Evolutionary conservation across 768 basidiomycete species (phyloP), one percentile per base, ranked within the genome.

Genomic region (Mycena rosella): DNA sequence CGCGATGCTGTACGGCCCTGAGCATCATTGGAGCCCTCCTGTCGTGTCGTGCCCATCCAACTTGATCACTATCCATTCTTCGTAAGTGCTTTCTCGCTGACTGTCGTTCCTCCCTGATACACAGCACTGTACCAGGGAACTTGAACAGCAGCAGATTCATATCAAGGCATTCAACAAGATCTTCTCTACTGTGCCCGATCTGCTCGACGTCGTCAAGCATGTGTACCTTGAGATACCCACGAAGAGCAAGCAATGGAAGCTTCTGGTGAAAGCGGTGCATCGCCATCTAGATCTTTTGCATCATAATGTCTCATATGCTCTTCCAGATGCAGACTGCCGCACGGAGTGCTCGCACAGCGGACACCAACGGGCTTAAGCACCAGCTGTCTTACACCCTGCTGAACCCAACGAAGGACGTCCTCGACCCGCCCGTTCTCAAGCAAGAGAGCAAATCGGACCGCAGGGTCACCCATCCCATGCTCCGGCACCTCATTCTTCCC

Each of bases 281-380:
- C 8, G 8, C 38, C 32, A 15, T 40, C n/a, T n/a, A n/a, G 38
- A 40, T 40, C 3, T 15, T 15, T 40, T 5, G 8, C 8, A 6
- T 14, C 17, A 7, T 4, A 40, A 13, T 18, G 17, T 40, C 32
- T 30, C 11, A 4, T 26, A n/a, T n/a, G n/a, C 2, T 47, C 38
- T 30, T 30, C 22, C 11, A 59, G 45, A 47, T 59, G 45, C 30
- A 29, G 8, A 32, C 6, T 0, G 30, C 58, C 1, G 45, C 45
- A 0, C 15, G 29, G 6, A 59, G 22, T 11, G 45, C 15, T 18
- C 58, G 45, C n/a, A n/a, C n/a, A 7, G 20, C n/a, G 2, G 58
- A 59, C 20, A 59, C 58, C 14, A 24, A 30, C 1, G 58, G 58
- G 15, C 58, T 59, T 15, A 59, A 59, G 32, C 45, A 34, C 14